These are phyloP conservation scores for Byssothecium circinans DNA, from an alignment of 2,329 filamentous ascomycete genomes.

Conservation along the genomic window DNA sequence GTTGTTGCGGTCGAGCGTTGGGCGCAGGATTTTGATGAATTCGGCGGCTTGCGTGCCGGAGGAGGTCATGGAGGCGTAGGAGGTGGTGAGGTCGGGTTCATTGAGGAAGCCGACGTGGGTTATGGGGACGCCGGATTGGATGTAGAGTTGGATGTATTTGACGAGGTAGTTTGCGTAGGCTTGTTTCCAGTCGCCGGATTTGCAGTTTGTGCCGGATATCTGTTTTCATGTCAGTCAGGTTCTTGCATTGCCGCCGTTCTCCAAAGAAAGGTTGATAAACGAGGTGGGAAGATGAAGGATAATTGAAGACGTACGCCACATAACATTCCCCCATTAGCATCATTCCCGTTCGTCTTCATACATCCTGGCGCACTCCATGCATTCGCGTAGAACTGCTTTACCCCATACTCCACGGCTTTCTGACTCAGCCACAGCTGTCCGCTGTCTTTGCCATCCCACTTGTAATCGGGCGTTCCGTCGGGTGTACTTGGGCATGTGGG, in stretches of 20 bases:
- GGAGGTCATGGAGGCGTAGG: conserved; percentile 53
- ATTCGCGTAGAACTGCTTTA: conserved; percentile 53
- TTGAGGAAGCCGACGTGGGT: conserved; percentile 51
- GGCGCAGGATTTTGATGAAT: conserved; percentile 54
- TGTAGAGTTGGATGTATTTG: conserved; percentile 51
- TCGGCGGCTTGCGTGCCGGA: conserved; percentile 52
- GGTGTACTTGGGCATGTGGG: conserved; percentile 24
- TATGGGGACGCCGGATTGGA: conserved; percentile 43
- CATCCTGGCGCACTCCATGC: conserved; percentile 56
- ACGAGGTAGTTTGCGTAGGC: conserved; percentile 54
- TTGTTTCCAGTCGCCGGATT: conserved; percentile 51
- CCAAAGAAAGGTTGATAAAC: too few species aligned
- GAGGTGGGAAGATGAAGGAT: neutral
- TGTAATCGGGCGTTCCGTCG: conserved; percentile 23
- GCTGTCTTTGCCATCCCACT: conserved; percentile 32
- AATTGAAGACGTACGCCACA: conserved; percentile 49
- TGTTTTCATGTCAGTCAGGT: conserved; percentile 2
- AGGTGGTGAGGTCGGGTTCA: conserved; percentile 47
- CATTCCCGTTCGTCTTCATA: conserved; percentile 55
- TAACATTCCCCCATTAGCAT: conserved; percentile 49
- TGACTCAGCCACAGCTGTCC: conserved; percentile 58
- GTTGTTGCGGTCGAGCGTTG: conserved; percentile 42
- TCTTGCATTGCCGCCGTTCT: too few species aligned
- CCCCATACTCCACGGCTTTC: conserved; percentile 49
- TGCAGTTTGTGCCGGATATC: conserved; percentile 35